phyloP scores from a whole-genome alignment of 2,329 filamentous ascomycete species.

The Aspergillus chevalieri region DNA sequence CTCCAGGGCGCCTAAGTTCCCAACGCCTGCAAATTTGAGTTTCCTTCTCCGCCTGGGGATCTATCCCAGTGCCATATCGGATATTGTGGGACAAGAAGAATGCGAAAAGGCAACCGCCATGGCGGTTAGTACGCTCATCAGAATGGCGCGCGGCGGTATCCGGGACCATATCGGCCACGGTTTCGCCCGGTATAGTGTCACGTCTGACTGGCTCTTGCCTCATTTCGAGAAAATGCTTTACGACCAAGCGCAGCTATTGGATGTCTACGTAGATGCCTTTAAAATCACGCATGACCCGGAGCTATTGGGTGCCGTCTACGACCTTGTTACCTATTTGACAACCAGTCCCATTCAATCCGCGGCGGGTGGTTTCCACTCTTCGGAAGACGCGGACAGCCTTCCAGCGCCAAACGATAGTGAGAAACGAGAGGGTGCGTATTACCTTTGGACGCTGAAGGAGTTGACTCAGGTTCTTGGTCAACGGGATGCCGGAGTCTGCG shows the following conservation, averaged over 20 bases:
- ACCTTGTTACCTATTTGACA: constrained; percentile 81
- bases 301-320: constrained; percentile 70
- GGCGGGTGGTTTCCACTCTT: constrained; percentile 73
- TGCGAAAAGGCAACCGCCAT: constrained; percentile 69
- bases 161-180: constrained; percentile 72
- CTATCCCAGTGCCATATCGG: constrained; percentile 66
- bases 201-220: constrained; percentile 84
- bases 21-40: constrained; percentile 75
- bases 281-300: constrained; percentile 61
- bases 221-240: constrained; percentile 98
- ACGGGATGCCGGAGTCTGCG: constrained; percentile 65
- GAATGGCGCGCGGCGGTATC: constrained; percentile 67
- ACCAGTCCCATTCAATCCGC: constrained; percentile 60
- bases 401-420: constrained; percentile 68
- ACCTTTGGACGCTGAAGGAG: constrained; percentile 87
- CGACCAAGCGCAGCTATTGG: constrained; percentile 80
- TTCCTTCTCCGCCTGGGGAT: constrained; percentile 71
- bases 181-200: constrained; percentile 81
- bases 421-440: constrained; percentile 86
- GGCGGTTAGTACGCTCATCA: constrained; percentile 71
- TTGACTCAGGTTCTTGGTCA: constrained; percentile 69
- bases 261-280: constrained; percentile 82
- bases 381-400: constrained; percentile 83
- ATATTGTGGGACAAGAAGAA: constrained; percentile 81
- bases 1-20: constrained; percentile 74